Conservation (phyloP, 345 rosid species). For the Citrus sinensis region DNA sequence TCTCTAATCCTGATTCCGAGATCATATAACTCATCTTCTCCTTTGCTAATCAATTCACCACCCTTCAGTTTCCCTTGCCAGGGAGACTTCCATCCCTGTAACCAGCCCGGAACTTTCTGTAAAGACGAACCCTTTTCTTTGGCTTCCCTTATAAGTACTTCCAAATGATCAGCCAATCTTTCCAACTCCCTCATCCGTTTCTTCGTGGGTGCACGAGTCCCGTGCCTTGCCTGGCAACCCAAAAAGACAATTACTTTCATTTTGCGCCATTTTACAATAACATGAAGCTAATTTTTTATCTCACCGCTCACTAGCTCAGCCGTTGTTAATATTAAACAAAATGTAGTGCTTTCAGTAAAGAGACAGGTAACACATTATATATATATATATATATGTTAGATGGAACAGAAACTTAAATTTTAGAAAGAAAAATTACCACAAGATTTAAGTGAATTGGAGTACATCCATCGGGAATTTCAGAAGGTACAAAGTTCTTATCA, state of each 20-base stretch:
- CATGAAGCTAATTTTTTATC: neutral
- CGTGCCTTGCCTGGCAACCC: conserved; percentile 75
- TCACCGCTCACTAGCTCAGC: neutral
- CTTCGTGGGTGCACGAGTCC: conserved; percentile 95
- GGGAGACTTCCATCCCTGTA: conserved; percentile 70
- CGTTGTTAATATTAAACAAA: neutral
- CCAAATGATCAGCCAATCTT: conserved; percentile 54
- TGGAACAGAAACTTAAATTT: too few relatives aligned
- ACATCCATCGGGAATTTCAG: conserved; percentile 58
- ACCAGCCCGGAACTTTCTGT: conserved; percentile 66
- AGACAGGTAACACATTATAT: neutral
- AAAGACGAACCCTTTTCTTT: conserved; percentile 38
- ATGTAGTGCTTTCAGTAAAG: neutral
- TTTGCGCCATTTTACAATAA: neutral
- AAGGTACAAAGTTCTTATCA: conserved; percentile 31
- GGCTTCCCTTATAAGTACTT: conserved; percentile 55
- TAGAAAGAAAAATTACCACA: conserved; percentile 54
- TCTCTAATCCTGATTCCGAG: conserved; percentile 72
- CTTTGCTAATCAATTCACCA: conserved; percentile 68
- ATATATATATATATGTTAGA: too few relatives aligned
- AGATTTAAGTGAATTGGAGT: conserved; percentile 84
- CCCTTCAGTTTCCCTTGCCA: conserved; percentile 84
- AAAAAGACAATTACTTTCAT: neutral
- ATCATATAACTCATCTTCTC: conserved; percentile 80
- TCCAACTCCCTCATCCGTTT: conserved; percentile 76